Evolutionary conservation across 495 filamentous ascomycete species (phyloP), one percentile per base, ranked within the genome.

Genomic region (Penicillium argentinense): DNA sequence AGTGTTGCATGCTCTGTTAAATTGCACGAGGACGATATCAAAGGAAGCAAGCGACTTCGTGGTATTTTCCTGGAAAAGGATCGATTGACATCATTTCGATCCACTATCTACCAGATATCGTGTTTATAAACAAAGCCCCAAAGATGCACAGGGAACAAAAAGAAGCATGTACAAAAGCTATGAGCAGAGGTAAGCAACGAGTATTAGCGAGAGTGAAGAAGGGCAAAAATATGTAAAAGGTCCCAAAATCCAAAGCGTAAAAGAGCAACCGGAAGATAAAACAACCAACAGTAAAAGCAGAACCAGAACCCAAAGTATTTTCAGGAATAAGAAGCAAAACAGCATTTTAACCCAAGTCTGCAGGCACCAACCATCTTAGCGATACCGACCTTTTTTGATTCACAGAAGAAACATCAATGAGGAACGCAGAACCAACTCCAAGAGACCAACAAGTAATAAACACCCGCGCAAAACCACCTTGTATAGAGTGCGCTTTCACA

Each of bases 391-490:
- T 33, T 28, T 29, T 53, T 62, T 61, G 14, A 36, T 19, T 49
- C 36, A 42, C 38, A 53, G 30, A 34, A 24, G 11, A 16, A 5
- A 24, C 33, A 1, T 36, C 14, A n/a, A n/a, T n/a, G n/a, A n/a
- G n/a, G n/a, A n/a, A n/a, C n/a, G n/a, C n/a, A n/a, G n/a, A n/a
- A n/a, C n/a, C n/a, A n/a, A n/a, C n/a, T n/a, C 25, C n/a, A 43
- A 34, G 33, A 13, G 30, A 39, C n/a, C 29, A 36, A 39, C 18
- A 27, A 50, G 5, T 7, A 25, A 45, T 22, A 30, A 61, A 62
- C 55, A 59, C 59, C 58, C 24, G 4, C 42, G 45, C 34, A 42
- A 49, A 58, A 52, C 39, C 42, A 51, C 45, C 41, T n/a, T 43
- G 32, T 48, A 44, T 51, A 48, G 14, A 29, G 40, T 23, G 47